Conservation (phyloP, 2,329 filamentous ascomycete species). For the Lecanicillium sp. region DNA sequence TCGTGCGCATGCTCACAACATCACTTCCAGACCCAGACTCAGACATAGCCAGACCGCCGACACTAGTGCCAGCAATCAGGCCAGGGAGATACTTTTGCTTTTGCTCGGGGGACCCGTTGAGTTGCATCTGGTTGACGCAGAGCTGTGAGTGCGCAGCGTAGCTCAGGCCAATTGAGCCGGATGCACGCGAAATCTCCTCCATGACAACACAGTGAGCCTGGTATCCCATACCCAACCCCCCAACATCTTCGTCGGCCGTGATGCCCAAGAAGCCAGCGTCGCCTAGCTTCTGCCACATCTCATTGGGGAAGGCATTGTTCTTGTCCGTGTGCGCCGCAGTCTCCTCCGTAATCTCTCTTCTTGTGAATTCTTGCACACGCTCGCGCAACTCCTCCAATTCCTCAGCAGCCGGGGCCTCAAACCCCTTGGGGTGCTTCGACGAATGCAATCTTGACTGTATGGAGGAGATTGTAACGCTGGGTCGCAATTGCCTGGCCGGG, state of each 20-base stretch:
- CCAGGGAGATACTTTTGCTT: conserved; percentile 74
- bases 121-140: conserved; percentile 90
- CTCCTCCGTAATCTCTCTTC: conserved; percentile 77
- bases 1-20: conserved; percentile 91
- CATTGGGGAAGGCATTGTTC: conserved; percentile 76
- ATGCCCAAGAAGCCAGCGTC: conserved; percentile 87
- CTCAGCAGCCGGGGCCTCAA: conserved; percentile 57
- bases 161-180: conserved; percentile 74
- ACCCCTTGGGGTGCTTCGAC: conserved; percentile 52
- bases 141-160: conserved; percentile 95
- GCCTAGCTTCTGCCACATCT: conserved; percentile 91
- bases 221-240: conserved; percentile 86
- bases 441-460: conserved; percentile 40
- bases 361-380: conserved; percentile 79
- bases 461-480: conserved; percentile 24
- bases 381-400: conserved; percentile 77
- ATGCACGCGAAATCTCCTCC: conserved; percentile 88
- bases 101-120: conserved; percentile 75
- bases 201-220: conserved; percentile 93
- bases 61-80: conserved; percentile 68
- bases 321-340: conserved; percentile 77
- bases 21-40: conserved; percentile 87
- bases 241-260: conserved; percentile 86
- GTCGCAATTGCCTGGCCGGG: conserved; percentile 14
- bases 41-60: conserved; percentile 91